A percentile compares a stretch with the other conserved stretches of the same genome.
Evolutionary conservation across 2,329 filamentous ascomycete species (phyloP).

Genomic region (Sporothrix curviconia): DNA sequence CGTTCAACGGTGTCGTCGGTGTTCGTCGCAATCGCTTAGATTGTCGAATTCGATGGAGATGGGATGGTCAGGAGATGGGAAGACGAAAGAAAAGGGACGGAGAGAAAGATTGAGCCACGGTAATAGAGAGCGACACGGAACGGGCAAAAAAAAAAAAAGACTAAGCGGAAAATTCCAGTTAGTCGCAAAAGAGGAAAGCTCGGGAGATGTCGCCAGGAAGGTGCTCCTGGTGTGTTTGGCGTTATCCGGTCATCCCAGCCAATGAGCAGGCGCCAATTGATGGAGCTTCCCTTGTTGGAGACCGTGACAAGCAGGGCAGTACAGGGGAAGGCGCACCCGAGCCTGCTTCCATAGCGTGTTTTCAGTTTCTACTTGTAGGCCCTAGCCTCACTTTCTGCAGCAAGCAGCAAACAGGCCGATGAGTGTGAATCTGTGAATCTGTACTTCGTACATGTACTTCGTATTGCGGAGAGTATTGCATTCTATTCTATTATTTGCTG

Average conservation of each 20-base stretch:
- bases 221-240: neutral
- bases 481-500: conserved; percentile 2
- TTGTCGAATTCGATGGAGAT: conserved; percentile 3
- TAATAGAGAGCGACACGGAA: conserved; percentile 3
- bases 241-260: conserved; percentile 20
- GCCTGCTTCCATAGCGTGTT: neutral
- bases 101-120: neutral
- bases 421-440: no score
- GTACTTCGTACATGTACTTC: no score
- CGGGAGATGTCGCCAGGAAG: conserved; percentile 28
- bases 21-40: conserved; percentile 3
- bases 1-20: neutral
- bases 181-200: conserved; percentile 25
- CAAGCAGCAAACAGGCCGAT: no score
- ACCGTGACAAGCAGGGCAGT: neutral
- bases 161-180: conserved; percentile 8
- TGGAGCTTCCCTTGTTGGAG: conserved; percentile 9
- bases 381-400: no score
- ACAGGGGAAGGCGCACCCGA: no score
- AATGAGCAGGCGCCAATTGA: conserved; percentile 20
- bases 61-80: neutral
- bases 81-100: neutral
- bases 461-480: neutral
- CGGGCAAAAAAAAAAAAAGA: conserved; percentile 5
- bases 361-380: no score